These are phyloP conservation scores for Fomitopsis palustris DNA, from an alignment of 1,284 basidiomycete species.

Conservation along the genomic window DNA sequence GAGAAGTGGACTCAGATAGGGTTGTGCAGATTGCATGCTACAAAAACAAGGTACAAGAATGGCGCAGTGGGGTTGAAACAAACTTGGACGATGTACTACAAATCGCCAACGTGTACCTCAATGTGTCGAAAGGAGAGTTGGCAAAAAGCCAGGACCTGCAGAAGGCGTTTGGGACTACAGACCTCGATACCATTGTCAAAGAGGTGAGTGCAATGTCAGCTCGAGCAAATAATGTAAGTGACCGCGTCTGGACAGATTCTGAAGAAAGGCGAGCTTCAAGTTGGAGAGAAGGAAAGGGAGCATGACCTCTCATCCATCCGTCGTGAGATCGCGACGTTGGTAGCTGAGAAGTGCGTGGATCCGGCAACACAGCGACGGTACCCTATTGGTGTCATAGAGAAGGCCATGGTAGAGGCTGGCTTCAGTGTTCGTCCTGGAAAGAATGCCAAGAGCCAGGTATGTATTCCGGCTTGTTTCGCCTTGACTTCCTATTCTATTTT, in stretches of 20 bases:
- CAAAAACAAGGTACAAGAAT: constrained; percentile 99
- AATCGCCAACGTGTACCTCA: constrained; percentile 93
- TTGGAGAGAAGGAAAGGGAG: constrained; percentile 94
- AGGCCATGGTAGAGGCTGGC: constrained; percentile 94
- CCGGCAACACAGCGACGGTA: constrained; percentile 88
- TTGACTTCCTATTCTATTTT: no score
- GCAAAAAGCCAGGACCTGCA: constrained; percentile 88
- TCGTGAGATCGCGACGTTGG: constrained; percentile 91
- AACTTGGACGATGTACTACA: constrained; percentile 96
- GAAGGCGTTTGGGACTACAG: constrained; percentile 85
- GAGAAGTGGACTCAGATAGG: no score
- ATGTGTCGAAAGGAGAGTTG: constrained; percentile 95
- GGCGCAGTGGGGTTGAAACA: constrained; percentile 90
- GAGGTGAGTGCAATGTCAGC: constrained; percentile 53
- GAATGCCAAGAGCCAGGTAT: constrained; percentile 88
- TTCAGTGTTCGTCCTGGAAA: constrained; percentile 89
- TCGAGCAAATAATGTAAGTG: neutral
- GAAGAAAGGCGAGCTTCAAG: constrained; percentile 95
- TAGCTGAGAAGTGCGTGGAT: constrained; percentile 95
- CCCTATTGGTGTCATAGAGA: constrained; percentile 95
- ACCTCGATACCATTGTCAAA: constrained; percentile 73
- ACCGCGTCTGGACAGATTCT: constrained; percentile 60
- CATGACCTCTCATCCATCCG: constrained; percentile 84
- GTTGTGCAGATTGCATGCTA: constrained; percentile 91
- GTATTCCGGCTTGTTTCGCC: constrained; percentile 2